Percentiles rank a stretch among this genome's conserved stretches.
Evolutionary conservation across 1,139 yeast species (phyloP).

Genomic region (Maudiozyma humilis): DNA sequence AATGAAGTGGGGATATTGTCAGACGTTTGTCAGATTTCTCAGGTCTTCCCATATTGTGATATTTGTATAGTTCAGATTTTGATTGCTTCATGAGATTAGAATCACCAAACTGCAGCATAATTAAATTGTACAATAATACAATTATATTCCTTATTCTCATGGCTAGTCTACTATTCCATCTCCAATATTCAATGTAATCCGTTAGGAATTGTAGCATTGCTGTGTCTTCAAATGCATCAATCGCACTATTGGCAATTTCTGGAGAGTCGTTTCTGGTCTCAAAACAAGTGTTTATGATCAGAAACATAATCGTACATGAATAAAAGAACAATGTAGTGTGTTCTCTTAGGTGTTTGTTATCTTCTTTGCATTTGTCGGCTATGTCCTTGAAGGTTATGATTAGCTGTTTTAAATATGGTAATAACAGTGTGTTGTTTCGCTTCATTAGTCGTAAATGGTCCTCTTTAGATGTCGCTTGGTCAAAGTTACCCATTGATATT

Average conservation of each 20-base stretch:
- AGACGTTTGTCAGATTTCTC: slow-evolving; percentile 29
- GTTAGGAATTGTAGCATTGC: slow-evolving; percentile 42
- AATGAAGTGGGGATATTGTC: slow-evolving; percentile 69
- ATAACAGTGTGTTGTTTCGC: slow-evolving; percentile 19
- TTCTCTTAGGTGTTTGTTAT: slow-evolving; percentile 14
- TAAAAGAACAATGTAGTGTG: slow-evolving; percentile 32
- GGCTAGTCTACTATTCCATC: slow-evolving; percentile 42
- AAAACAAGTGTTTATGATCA: slow-evolving; percentile 33
- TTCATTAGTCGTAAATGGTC: slow-evolving; percentile 18
- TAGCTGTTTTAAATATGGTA: slow-evolving; percentile 11
- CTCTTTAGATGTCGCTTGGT: slow-evolving; percentile 9
- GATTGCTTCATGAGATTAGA: slow-evolving; percentile 36
- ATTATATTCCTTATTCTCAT: slow-evolving; percentile 49
- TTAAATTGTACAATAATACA: slow-evolving; percentile 48
- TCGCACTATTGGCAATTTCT: slow-evolving; percentile 10
- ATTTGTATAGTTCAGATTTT: slow-evolving; percentile 42
- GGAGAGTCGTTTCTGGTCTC: slow-evolving; percentile 15
- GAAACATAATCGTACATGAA: slow-evolving; percentile 48
- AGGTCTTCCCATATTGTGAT: slow-evolving; percentile 38
- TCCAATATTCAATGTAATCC: slow-evolving; percentile 54
- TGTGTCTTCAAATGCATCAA: slow-evolving; percentile 24
- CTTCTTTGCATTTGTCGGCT: slow-evolving; percentile 25
- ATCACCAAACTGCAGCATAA: slow-evolving; percentile 62
- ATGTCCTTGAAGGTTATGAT: slow-evolving; percentile 18
- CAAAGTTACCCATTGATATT: slow-evolving; percentile 25